Percentiles rank a stretch among this genome's conserved stretches.
Evolutionary conservation across 78 protist species (phyloP).

Genomic region (Mantamonas sphyraenae): DNA sequence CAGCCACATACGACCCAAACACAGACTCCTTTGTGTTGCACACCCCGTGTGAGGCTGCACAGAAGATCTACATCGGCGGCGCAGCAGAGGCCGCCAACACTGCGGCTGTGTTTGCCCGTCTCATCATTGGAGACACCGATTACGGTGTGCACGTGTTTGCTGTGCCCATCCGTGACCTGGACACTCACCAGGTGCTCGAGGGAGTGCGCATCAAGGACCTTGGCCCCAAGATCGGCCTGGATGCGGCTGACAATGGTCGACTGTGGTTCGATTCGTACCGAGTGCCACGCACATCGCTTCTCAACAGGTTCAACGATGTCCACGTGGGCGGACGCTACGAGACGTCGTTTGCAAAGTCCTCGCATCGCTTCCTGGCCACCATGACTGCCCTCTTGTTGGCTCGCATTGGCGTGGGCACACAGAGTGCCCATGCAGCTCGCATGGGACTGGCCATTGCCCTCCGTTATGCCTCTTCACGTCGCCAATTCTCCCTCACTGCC

Average conservation of each 20-base stretch:
- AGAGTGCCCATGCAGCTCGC: too few species aligned
- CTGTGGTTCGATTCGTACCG: not conserved
- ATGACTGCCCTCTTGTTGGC: too few species aligned
- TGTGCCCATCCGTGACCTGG: not conserved
- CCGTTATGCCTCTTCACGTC: too few species aligned
- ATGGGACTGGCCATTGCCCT: too few species aligned
- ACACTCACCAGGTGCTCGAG: slow-evolving; percentile 3
- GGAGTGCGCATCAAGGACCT: not conserved
- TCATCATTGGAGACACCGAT: not conserved
- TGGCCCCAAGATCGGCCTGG: slow-evolving; percentile 5
- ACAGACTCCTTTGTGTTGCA: slow-evolving; percentile 16
- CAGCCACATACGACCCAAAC: slow-evolving; percentile 22
- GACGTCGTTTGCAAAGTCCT: too few species aligned
- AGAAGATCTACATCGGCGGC: not conserved
- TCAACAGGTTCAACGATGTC: too few species aligned
- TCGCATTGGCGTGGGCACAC: too few species aligned
- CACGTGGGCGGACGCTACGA: too few species aligned
- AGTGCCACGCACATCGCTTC: too few species aligned
- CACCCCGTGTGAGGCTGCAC: slow-evolving; percentile 25
- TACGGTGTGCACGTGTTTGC: slow-evolving; percentile 12
- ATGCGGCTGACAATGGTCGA: not conserved
- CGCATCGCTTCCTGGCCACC: too few species aligned
- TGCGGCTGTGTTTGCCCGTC: slow-evolving; percentile 30
- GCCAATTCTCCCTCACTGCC: too few species aligned
- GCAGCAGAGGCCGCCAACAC: not conserved